Conservation (phyloP, 148 eudicot species). For the Arctostaphylos glauca region DNA sequence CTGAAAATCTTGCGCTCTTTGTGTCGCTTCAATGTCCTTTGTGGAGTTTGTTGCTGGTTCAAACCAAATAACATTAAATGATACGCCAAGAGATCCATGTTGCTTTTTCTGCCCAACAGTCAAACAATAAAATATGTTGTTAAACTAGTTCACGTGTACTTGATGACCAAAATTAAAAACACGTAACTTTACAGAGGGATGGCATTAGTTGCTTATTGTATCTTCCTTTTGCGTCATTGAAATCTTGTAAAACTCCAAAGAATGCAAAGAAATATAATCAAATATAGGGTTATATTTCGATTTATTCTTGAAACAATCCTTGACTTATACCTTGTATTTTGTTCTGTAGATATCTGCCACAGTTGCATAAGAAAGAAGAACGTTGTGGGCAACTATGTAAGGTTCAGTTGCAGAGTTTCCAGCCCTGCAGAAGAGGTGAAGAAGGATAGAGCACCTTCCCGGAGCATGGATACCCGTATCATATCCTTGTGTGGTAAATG, state of each 20-base stretch:
- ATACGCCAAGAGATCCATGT: conserved; percentile 55
- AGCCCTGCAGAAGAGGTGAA: conserved; percentile 54
- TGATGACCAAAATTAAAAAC: not conserved
- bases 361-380: conserved; percentile 79
- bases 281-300: not conserved
- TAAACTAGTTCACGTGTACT: not conserved
- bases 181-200: not conserved
- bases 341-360: conserved; percentile 59
- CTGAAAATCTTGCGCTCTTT: conserved; percentile 78
- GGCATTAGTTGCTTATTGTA: not conserved
- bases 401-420: conserved; percentile 98
- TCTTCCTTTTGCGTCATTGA: not conserved
- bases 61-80: conserved; percentile 74
- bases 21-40: conserved; percentile 67
- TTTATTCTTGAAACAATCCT: not conserved
- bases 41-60: conserved; percentile 69
- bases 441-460: conserved; percentile 79
- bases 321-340: conserved; percentile 58
- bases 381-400: conserved; percentile 72
- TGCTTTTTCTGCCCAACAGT: conserved; percentile 46
- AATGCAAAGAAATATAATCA: not conserved
- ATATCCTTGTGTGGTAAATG: conserved; percentile 68
- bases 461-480: conserved; percentile 84
- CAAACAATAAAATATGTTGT: not conserved
- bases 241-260: not conserved